Evolutionary conservation across 2,329 filamentous ascomycete species (phyloP), one percentile per base, ranked within the genome.

Genomic region (Endothia cerciana): DNA sequence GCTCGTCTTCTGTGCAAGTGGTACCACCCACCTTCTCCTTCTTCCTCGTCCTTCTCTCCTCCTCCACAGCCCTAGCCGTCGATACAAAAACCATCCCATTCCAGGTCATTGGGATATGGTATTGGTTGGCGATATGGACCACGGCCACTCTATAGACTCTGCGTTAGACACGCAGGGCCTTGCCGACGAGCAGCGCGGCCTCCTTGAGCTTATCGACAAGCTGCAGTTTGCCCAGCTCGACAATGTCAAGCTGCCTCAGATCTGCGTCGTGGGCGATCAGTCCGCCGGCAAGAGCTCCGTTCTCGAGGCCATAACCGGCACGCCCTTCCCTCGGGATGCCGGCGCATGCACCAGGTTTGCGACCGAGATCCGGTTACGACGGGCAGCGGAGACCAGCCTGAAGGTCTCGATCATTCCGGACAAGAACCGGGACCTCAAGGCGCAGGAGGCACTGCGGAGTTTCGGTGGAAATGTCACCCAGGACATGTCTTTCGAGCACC

Each of bases 261-360:
- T 89, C 43, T 86, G 89, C 57, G 86, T 89, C 30, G 87, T 87
- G 41, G 87, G 87, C 38, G 86, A 89, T 72, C 86, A 89, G 74
- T 88, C 85, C 1, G 83, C 85, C 6, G 87, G 87, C 25, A 89
- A 89, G 74, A 87, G 84, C 70, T 89, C 86, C 4, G 85, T 88
- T 1, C 80, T 89, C 2, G 86, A 89, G 71, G 86, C 86, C n/a
- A 79, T 90, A 45, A 88, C 86, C 0, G 85, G 85, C 30, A 86
- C 87, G 11, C 82, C 83, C 0, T 89, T 90, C 56, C 87, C 87
- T 0, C 79, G 83, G 64, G 85, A 86, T 67, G 85, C 85, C 60
- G 85, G 82, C 57, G 80, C 87, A 1, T 90, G 87, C 70, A 90
- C 87, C 0, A 79, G 87, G 22, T 89, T 88, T 67, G 82, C 86